These are phyloP conservation scores for Letharia columbiana DNA, from an alignment of 495 filamentous ascomycete species.

Conservation along the genomic window DNA sequence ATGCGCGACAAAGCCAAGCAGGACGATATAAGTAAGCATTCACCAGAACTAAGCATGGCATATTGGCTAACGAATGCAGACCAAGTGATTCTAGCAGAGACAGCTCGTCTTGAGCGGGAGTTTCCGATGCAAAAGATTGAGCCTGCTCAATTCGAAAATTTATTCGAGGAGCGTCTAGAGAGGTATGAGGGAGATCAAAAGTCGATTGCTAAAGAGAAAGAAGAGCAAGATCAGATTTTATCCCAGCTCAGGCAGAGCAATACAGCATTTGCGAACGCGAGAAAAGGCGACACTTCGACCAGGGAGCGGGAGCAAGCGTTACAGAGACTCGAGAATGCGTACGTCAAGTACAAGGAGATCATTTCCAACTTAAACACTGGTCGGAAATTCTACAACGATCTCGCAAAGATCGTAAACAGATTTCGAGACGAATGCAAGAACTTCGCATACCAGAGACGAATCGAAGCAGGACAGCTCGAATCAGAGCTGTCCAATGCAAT, in stretches of 20 bases:
- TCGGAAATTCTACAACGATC: conserved; percentile 93
- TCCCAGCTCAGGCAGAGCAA: conserved; percentile 65
- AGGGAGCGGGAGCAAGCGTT: conserved; percentile 76
- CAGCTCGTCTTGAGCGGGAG: conserved; percentile 74
- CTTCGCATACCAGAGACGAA: conserved; percentile 70
- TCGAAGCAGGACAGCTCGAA: conserved; percentile 74
- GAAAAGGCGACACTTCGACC: conserved; percentile 62
- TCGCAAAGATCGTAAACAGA: conserved; percentile 70
- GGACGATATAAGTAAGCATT: conserved; percentile 72
- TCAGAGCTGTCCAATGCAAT: conserved; percentile 58
- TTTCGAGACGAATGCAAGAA: conserved; percentile 69
- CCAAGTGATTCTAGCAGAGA: conserved; percentile 66
- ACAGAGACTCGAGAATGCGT: conserved; percentile 84
- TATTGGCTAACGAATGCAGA: conserved; percentile 32
- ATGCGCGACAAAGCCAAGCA: conserved; percentile 67
- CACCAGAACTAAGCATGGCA: background rate
- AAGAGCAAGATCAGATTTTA: conserved; percentile 66
- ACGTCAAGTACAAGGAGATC: conserved; percentile 91
- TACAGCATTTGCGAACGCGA: conserved; percentile 60
- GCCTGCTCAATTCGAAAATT: conserved; percentile 78
- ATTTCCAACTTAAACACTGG: conserved; percentile 81
- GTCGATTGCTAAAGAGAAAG: conserved; percentile 58
- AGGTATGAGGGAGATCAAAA: conserved; percentile 71
- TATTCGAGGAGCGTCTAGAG: conserved; percentile 74
- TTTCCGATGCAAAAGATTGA: conserved; percentile 77